phyloP scores from a whole-genome alignment of 2,329 filamentous ascomycete genomes.

The Grosmannia clavigera region DNA sequence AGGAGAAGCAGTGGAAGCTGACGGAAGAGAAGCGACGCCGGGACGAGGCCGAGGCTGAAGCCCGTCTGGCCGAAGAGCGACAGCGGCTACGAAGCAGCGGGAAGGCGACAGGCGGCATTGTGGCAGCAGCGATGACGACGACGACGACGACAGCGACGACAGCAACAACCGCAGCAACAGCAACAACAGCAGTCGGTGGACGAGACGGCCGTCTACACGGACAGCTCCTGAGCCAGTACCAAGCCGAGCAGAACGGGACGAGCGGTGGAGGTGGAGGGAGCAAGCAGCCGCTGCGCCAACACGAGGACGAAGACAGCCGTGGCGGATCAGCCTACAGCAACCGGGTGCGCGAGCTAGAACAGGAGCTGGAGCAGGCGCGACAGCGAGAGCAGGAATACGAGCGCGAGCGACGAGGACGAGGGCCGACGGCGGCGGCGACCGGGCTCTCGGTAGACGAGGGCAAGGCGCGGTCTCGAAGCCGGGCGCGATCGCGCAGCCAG shows the following conservation, averaged over 20 bases:
- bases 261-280: constrained; percentile 18
- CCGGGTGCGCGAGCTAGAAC: constrained; percentile 70
- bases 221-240: constrained; percentile 79
- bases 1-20: constrained; percentile 63
- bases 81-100: constrained; percentile 45
- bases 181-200: background rate
- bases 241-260: constrained; percentile 48
- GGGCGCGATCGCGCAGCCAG: constrained; percentile 21
- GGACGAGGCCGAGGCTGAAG: constrained; percentile 56
- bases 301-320: constrained; percentile 14
- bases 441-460: constrained; percentile 24
- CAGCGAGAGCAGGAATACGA: constrained; percentile 52
- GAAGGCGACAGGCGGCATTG: constrained; percentile 20
- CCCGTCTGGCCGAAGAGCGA: constrained; percentile 57
- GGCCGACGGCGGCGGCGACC: constrained; percentile 12
- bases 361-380: constrained; percentile 50
- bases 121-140: background rate
- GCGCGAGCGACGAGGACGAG: constrained; percentile 39
- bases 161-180: background rate
- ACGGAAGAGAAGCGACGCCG: constrained; percentile 52
- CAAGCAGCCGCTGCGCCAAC: constrained; percentile 9
- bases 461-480: constrained; percentile 6
- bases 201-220: constrained; percentile 61
- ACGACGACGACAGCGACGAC: too few species aligned
- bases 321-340: constrained; percentile 37